Evolutionary conservation across 441 rosid genomes (phyloP), one percentile per base, ranked within the genome.

Genomic region (Erysimum cheiri): DNA sequence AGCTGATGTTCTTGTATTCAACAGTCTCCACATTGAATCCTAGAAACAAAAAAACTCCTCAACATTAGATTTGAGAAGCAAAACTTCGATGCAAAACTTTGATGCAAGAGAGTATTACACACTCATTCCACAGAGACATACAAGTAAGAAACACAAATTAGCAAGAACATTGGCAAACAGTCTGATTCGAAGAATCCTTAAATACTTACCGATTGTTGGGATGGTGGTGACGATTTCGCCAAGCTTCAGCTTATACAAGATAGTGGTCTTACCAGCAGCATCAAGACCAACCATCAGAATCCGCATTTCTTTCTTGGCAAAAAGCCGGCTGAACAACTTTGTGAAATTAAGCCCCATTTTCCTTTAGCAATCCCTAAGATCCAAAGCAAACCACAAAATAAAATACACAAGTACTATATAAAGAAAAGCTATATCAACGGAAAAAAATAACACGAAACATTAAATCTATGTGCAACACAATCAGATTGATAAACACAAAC

Each of bases 181-280:
- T n/a, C 12, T 53, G 37, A 37, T 32, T 65, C 0, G 8, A 56
- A 41, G 40, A 46, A 24, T 47, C 19, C 13, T 56, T 6, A 31
- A 32, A 22, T 43, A 60, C 59, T 64, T 64, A 75, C 79, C 79
- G 28, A 76, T 76, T 59, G 81, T 77, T 0, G 81, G 81, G 43
- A 77, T 77, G 58, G 81, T 77, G 50, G 81, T 77, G 64, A 77
- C 81, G 39, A 77, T 77, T 44, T 77, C 81, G 1, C 81, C 81
- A 47, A 77, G 81, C 78, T 77, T 77, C 6, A 77, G 78, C 81
- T 77, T 77, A 59, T 77, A 77, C 5, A 77, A 0, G 44, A 77
- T 77, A 19, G 81, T 77, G 54, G 80, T 77, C 71, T 77, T 77
- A 77, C 80, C 80, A 77, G 80, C 80, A 48, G 80, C 80, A 77